Evolutionary conservation across 345 rosid species (phyloP).

Genomic region (Eucalyptus brandiana): DNA sequence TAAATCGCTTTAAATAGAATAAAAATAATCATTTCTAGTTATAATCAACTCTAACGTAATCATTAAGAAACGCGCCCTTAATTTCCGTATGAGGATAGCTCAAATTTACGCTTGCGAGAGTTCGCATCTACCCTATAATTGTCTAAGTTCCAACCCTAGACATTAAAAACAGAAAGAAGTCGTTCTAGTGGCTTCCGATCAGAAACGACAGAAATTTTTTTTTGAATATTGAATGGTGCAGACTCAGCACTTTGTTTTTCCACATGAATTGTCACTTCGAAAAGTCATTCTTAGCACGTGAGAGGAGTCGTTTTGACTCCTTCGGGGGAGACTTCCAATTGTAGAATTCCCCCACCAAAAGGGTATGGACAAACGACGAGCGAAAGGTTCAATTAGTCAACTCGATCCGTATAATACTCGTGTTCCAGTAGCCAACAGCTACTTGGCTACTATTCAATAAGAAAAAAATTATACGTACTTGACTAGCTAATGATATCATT

Average conservation of each 20-base stretch:
- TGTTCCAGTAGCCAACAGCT: background rate
- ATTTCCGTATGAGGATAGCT: background rate
- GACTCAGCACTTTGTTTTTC: background rate
- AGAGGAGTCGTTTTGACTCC: background rate
- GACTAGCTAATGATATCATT: background rate
- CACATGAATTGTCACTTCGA: background rate
- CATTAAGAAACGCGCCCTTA: no score
- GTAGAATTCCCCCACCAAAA: background rate
- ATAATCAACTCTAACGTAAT: no score
- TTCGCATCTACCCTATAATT: background rate
- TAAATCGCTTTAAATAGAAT: no score
- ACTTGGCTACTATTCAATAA: background rate
- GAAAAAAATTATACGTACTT: background rate
- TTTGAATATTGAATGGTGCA: background rate
- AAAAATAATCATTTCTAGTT: no score
- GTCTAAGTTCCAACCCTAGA: background rate
- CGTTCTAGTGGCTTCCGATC: background rate
- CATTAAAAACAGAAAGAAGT: background rate
- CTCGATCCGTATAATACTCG: background rate
- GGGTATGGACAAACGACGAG: background rate
- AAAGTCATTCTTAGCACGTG: background rate
- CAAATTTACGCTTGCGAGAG: background rate
- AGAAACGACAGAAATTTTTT: background rate
- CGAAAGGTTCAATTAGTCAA: background rate
- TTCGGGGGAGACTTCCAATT: background rate